A percentile compares a stretch with the other conserved stretches of the same genome.
Conservation (phyloP, 148 eudicot genomes). For the Heliosperma pusillum region DNA sequence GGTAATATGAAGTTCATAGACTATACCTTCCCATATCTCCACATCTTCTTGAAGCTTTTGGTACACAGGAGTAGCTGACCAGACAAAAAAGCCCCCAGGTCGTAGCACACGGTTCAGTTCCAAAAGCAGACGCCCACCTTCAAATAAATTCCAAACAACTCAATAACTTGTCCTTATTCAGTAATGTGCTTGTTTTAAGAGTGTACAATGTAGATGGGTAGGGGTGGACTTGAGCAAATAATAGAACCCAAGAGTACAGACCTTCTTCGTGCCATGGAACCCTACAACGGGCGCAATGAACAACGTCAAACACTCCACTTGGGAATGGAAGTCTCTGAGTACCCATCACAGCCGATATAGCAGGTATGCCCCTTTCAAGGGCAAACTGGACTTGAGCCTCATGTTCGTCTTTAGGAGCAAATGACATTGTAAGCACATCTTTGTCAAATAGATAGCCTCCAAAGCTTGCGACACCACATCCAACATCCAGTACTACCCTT, state of each 20-base stretch:
- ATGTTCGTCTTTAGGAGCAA: conserved; percentile 88
- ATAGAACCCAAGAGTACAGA: conserved; percentile 1
- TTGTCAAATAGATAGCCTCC: conserved; percentile 77
- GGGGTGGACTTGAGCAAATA: neutral
- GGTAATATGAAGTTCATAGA: neutral
- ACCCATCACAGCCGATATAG: conserved; percentile 90
- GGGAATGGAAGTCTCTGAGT: conserved; percentile 69
- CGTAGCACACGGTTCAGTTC: conserved; percentile 74
- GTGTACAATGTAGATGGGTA: neutral
- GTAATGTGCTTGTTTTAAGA: neutral
- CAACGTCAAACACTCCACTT: conserved; percentile 63
- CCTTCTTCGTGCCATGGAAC: conserved; percentile 76
- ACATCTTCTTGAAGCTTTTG: conserved; percentile 69
- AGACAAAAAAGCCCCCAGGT: conserved; percentile 82
- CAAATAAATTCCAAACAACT: conserved; percentile 9
- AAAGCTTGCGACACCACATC: conserved; percentile 87
- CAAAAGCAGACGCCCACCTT: conserved; percentile 77
- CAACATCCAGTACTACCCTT: conserved; percentile 71
- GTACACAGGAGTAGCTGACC: conserved; percentile 95
- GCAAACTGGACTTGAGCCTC: conserved; percentile 87
- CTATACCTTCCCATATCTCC: conserved; percentile 73
- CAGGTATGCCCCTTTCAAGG: conserved; percentile 85
- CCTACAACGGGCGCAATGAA: conserved; percentile 84
- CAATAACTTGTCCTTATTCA: neutral
- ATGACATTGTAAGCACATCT: conserved; percentile 74